These are phyloP conservation scores for Diutina pseudorugosa DNA, from an alignment of 1,139 yeast genomes.

Conservation along the genomic window DNA sequence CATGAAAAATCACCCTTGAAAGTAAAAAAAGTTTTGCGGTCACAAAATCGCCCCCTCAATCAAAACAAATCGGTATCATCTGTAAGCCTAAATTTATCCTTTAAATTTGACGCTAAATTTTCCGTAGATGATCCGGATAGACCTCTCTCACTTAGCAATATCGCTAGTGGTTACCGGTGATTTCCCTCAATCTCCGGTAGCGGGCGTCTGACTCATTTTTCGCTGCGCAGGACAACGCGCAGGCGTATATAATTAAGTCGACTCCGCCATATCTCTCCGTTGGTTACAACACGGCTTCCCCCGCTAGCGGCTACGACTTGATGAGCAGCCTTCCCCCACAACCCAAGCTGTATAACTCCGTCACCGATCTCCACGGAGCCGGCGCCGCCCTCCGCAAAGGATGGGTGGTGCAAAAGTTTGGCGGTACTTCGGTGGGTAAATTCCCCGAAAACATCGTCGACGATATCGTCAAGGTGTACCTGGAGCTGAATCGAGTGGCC, in stretches of 20 bases:
- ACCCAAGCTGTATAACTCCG: slow-evolving; percentile 21
- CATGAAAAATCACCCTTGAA: background rate
- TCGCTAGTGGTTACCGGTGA: no score
- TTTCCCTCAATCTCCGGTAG: background rate
- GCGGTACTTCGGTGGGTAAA: slow-evolving; percentile 97
- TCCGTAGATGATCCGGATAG: no score
- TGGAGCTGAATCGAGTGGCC: slow-evolving; percentile 59
- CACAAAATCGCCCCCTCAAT: background rate
- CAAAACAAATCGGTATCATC: no score
- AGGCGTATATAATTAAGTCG: background rate
- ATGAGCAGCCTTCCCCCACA: background rate
- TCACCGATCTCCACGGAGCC: slow-evolving; percentile 18
- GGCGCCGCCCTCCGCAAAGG: slow-evolving; percentile 19
- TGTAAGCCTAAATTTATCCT: no score
- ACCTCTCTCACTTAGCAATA: no score
- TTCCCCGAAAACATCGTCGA: slow-evolving; percentile 77
- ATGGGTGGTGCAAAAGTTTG: slow-evolving; percentile 92
- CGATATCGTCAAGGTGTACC: slow-evolving; percentile 63
- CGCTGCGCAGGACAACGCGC: background rate
- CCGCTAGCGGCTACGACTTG: background rate
- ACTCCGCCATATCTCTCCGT: background rate
- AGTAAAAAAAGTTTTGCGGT: background rate
- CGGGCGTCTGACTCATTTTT: background rate
- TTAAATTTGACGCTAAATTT: no score
- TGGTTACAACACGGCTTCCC: background rate